phyloP scores from a whole-genome alignment of 768 basidiomycete species.

The Kockovaella imperatae region DNA sequence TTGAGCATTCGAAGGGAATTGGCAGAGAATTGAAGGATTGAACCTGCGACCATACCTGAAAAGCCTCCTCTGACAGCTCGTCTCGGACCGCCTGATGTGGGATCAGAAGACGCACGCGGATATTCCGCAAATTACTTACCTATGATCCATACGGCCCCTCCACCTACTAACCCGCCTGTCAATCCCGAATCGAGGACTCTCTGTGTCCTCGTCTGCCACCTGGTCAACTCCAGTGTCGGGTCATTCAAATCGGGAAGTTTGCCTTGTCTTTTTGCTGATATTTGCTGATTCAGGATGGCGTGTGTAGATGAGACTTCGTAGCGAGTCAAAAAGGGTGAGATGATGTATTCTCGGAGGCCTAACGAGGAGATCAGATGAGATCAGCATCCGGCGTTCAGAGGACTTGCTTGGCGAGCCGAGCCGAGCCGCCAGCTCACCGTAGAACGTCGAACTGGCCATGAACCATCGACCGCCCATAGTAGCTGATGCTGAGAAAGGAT shows the following conservation, averaged over 20 bases:
- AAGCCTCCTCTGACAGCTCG: no score
- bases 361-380: not conserved
- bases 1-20: no score
- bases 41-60: no score
- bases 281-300: constrained; percentile 5
- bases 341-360: constrained; percentile 71
- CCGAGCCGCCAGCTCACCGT: constrained; percentile 52
- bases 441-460: constrained; percentile 66
- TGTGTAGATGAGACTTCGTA: constrained; percentile 48
- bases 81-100: no score
- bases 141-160: constrained; percentile 48
- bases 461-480: constrained; percentile 66
- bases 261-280: constrained; percentile 12
- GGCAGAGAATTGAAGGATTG: no score
- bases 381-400: no score
- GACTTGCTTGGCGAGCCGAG: not conserved
- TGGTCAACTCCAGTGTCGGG: constrained; percentile 32
- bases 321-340: constrained; percentile 59
- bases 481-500: constrained; percentile 51
- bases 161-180: constrained; percentile 64
- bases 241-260: constrained; percentile 20
- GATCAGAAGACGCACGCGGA: no score
- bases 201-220: constrained; percentile 53
- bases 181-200: constrained; percentile 63
- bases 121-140: no score